phyloP scores from a whole-genome alignment of 805 yeast species.

The Teunomyces cretensis region DNA sequence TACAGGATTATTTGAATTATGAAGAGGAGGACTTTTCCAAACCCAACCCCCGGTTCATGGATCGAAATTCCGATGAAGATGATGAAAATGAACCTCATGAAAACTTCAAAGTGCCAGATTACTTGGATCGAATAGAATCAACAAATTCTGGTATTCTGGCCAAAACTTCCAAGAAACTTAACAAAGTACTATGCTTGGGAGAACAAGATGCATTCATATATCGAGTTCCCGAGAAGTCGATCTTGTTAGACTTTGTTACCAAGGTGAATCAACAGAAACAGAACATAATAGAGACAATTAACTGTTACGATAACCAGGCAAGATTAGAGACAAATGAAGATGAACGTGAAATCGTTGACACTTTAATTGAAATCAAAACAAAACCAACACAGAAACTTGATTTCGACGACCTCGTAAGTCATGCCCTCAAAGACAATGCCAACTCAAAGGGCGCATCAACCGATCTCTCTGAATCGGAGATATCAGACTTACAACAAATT shows the following conservation, averaged over 20 bases:
- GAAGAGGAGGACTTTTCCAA: constrained; percentile 24
- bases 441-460: background rate
- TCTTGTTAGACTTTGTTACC: constrained; percentile 66
- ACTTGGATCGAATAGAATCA: constrained; percentile 21
- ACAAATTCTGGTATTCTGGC: constrained; percentile 21
- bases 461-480: constrained; percentile 30
- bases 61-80: constrained; percentile 11
- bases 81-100: constrained; percentile 2
- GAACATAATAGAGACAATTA: constrained; percentile 27
- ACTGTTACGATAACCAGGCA: constrained; percentile 22
- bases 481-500: constrained; percentile 52
- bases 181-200: constrained; percentile 20
- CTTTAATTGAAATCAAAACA: constrained; percentile 30
- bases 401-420: constrained; percentile 51
- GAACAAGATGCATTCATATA: constrained; percentile 47
- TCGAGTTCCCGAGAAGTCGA: constrained; percentile 65
- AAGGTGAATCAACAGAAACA: constrained; percentile 29
- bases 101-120: constrained; percentile 29
- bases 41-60: constrained; percentile 6
- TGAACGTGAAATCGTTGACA: constrained; percentile 22
- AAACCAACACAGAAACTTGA: constrained; percentile 34
- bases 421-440: background rate
- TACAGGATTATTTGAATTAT: constrained; percentile 31
- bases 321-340: constrained; percentile 16
- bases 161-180: constrained; percentile 15